These are phyloP conservation scores for Neckera pumila DNA, from an alignment of 225 moss, liverwort and hornwort genomes.

Conservation along the genomic window DNA sequence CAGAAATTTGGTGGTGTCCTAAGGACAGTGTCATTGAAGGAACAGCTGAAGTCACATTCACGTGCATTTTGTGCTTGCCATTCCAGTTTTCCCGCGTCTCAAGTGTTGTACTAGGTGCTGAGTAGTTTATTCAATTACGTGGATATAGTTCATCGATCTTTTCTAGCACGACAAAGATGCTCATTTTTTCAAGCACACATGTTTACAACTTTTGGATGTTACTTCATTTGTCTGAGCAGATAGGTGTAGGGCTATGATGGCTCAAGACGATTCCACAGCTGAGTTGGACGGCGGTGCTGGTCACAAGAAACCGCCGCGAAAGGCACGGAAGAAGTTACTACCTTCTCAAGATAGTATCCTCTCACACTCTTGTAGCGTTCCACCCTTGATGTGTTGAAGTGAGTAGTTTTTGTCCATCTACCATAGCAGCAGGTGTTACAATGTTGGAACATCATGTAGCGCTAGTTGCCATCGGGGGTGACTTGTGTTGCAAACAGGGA, in stretches of 20 bases:
- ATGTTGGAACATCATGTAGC: not conserved
- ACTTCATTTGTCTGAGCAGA: slow-evolving; percentile 32
- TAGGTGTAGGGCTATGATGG: slow-evolving; percentile 69
- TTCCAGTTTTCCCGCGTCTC: not conserved
- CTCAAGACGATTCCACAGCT: slow-evolving; percentile 60
- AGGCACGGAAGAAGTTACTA: slow-evolving; percentile 81
- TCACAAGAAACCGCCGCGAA: slow-evolving; percentile 93
- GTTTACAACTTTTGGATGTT: not conserved
- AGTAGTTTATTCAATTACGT: not conserved
- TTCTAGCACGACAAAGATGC: not conserved
- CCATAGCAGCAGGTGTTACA: not conserved
- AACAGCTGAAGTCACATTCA: not conserved
- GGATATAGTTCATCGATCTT: not conserved
- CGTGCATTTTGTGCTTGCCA: not conserved
- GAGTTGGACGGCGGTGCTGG: slow-evolving; percentile 86
- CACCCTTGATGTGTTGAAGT: not conserved
- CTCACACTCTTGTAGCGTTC: not conserved
- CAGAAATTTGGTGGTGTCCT: not conserved
- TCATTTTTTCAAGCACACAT: not conserved
- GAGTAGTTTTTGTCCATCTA: not conserved
- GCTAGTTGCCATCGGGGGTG: not conserved
- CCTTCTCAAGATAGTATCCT: slow-evolving; percentile 96
- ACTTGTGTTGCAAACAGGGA: not conserved
- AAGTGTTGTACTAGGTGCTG: not conserved
- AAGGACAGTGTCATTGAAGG: not conserved